phyloP scores from a whole-genome alignment of 805 yeast species.

The Candida palmyrensis region DNA sequence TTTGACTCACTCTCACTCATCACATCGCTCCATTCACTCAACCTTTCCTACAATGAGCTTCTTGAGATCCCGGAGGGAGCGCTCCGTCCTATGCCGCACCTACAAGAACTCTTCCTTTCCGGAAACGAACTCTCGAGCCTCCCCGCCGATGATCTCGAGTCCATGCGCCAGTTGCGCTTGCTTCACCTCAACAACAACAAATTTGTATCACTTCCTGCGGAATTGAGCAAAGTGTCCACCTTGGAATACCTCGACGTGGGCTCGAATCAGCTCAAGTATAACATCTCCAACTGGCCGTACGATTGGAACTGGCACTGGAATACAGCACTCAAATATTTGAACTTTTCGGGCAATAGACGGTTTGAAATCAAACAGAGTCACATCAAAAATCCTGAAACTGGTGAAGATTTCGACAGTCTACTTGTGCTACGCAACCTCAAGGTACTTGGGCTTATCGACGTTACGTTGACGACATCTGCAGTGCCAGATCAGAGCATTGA shows the following conservation, averaged over 20 bases:
- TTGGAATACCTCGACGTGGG: slow-evolving; percentile 83
- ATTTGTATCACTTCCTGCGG: slow-evolving; percentile 83
- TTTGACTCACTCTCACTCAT: slow-evolving; percentile 63
- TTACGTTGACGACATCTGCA: slow-evolving; percentile 80
- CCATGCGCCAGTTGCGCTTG: slow-evolving; percentile 50
- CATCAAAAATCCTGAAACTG: slow-evolving; percentile 48
- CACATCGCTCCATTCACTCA: slow-evolving; percentile 54
- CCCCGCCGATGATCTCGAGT: slow-evolving; percentile 81
- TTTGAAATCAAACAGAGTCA: slow-evolving; percentile 76
- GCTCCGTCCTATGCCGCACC: slow-evolving; percentile 46
- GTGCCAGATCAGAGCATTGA: slow-evolving; percentile 85
- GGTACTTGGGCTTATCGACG: slow-evolving; percentile 88
- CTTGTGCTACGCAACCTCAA: slow-evolving; percentile 58
- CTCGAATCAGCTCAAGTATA: slow-evolving; percentile 83
- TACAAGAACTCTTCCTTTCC: slow-evolving; percentile 67
- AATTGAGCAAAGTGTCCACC: slow-evolving; percentile 60
- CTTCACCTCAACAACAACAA: slow-evolving; percentile 79
- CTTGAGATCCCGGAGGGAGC: slow-evolving; percentile 79
- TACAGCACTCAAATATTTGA: slow-evolving; percentile 66
- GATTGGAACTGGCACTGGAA: slow-evolving; percentile 98
- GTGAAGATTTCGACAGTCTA: slow-evolving; percentile 65
- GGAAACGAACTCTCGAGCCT: slow-evolving; percentile 77
- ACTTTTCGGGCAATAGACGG: slow-evolving; percentile 88
- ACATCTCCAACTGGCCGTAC: slow-evolving; percentile 88
- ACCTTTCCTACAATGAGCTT: slow-evolving; percentile 79